Evolutionary conservation across 2,329 filamentous ascomycete species (phyloP), one percentile per base, ranked within the genome.

Genomic region (Calonectria naviculata): DNA sequence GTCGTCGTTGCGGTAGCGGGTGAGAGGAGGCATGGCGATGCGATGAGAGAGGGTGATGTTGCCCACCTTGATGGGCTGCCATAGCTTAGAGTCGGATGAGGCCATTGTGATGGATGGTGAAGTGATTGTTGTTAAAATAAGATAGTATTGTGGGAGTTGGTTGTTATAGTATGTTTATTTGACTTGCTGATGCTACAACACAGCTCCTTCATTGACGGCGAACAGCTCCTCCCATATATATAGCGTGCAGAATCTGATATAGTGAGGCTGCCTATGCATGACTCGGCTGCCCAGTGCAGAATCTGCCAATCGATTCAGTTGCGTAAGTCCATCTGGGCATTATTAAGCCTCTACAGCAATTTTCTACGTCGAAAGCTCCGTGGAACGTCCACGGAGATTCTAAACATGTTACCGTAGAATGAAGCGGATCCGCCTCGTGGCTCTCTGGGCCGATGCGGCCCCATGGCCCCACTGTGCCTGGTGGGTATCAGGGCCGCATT

Each of bases 11-110:
- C 88, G 87, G 75, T 84, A 84, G 21, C 89, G 86, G 9, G 89
- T 91, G 68, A 92, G 80, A 12, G 90, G 90, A 0, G 89, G 88
- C 80, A 92, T 85, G 65, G 85, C 85, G 31, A 92, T 75, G 41
- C 86, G 82, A 73, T 87, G 83, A 52, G 84, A 77, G 49, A 87
- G 79, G 2, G 73, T 75, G 49, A 77, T 61, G 29, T 80, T 80
- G 63, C 86, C 86, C 10, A 87, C 65, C 74, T 81, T 82, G 65
- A 87, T 75, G 17, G 86, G 86, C 42, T 82, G 62, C 76, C 76
- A 78, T 9, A 78, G 64, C 52, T 34, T 74, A n/a, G 76, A 78
- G 17, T 74, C 54, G 0, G 67, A 21, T 7, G 65, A 7, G 41
- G 71, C 36, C 76, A 78, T 78, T 26, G 10, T 72, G 52, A 60